Conservation (phyloP, 768 basidiomycete genomes). For the Strobilomyces echinocephalus region DNA sequence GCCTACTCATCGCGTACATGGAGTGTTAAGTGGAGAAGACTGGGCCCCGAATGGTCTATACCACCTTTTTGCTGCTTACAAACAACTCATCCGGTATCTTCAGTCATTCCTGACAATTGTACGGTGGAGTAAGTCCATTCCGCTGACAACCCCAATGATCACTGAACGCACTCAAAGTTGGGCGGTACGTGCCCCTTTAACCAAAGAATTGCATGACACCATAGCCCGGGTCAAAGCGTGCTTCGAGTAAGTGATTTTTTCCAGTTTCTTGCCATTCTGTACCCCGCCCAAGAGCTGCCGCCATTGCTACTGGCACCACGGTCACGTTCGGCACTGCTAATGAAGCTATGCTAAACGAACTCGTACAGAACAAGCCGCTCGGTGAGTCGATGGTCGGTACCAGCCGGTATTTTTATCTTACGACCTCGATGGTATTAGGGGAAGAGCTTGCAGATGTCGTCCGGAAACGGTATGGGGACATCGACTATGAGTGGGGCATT, state of each 20-base stretch:
- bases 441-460: conserved; percentile 60
- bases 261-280: not conserved
- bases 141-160: too few relatives aligned
- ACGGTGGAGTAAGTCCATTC: conserved; percentile 53
- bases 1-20: conserved; percentile 75
- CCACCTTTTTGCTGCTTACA: not conserved
- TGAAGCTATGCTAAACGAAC: conserved; percentile 41
- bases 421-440: conserved; percentile 34
- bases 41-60: conserved; percentile 68
- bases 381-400: conserved; percentile 31
- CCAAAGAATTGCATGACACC: conserved; percentile 54
- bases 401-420: not conserved
- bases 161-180: conserved; percentile 39
- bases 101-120: conserved; percentile 81
- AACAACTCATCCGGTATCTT: not conserved
- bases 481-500: conserved; percentile 67
- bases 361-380: conserved; percentile 64
- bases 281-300: conserved; percentile 49
- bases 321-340: conserved; percentile 34
- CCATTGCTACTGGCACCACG: conserved; percentile 59
- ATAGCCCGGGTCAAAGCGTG: conserved; percentile 62
- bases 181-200: conserved; percentile 67
- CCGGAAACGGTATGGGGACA: conserved; percentile 53
- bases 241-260: conserved; percentile 54
- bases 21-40: conserved; percentile 68